These are phyloP conservation scores for Podila clonocystis DNA, from an alignment of 192 early-diverging fungal species.

Conservation along the genomic window DNA sequence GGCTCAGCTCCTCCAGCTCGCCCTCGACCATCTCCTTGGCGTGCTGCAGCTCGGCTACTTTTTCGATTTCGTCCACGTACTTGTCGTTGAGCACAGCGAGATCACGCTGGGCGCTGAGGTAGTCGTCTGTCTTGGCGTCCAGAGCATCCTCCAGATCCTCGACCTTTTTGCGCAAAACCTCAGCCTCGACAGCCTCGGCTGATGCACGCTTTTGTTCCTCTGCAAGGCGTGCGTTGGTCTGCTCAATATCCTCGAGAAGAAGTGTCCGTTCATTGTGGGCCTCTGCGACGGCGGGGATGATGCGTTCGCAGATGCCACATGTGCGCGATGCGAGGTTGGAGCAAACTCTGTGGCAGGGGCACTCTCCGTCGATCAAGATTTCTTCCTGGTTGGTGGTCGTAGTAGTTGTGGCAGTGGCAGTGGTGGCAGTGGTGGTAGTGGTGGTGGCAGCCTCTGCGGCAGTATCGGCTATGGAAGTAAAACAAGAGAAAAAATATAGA, in stretches of 20 bases:
- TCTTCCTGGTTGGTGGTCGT: conserved; percentile 7
- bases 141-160: conserved; percentile 75
- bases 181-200: conserved; percentile 65
- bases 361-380: conserved; percentile 21
- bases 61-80: conserved; percentile 86
- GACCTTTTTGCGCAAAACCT: conserved; percentile 63
- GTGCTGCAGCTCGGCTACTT: conserved; percentile 87
- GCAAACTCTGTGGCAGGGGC: conserved; percentile 46
- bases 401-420: conserved; percentile 1
- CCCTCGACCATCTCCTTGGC: conserved; percentile 93
- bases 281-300: conserved; percentile 50
- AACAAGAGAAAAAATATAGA: neutral
- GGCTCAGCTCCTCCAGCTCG: conserved; percentile 95
- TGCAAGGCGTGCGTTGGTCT: conserved; percentile 59
- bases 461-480: neutral
- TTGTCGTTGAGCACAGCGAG: conserved; percentile 81
- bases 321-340: conserved; percentile 5
- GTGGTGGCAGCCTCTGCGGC: neutral
- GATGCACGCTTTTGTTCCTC: conserved; percentile 64
- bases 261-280: conserved; percentile 56
- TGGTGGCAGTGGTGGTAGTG: neutral
- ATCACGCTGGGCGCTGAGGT: conserved; percentile 69
- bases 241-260: conserved; percentile 61
- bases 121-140: conserved; percentile 75
- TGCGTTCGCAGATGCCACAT: conserved; percentile 51